Percentiles rank a stretch among this genome's conserved stretches.
These are phyloP conservation scores for Brachypodium distachyon DNA, from an alignment of 202 grass and related monocot genomes.

Conservation along the genomic window DNA sequence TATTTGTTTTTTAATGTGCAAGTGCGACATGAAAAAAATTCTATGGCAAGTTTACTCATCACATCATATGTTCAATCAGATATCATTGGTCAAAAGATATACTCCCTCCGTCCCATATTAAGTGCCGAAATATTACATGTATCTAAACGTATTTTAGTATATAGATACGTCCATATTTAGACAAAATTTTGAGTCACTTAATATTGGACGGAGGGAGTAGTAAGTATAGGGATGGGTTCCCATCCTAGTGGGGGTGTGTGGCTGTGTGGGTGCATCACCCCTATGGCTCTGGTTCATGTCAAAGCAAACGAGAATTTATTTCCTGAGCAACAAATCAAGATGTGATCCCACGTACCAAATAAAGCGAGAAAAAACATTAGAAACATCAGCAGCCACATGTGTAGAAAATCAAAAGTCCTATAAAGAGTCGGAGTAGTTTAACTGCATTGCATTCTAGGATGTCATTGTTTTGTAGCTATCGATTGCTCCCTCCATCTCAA, in stretches of 20 bases:
- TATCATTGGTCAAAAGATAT: background rate
- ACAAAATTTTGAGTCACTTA: too few relatives aligned
- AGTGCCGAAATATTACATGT: too few relatives aligned
- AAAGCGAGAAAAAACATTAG: background rate
- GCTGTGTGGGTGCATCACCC: background rate
- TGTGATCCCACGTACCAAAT: background rate
- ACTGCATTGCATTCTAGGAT: background rate
- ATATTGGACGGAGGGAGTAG: too few relatives aligned
- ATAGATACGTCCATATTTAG: too few relatives aligned
- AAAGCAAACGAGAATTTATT: background rate
- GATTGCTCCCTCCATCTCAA: too few relatives aligned
- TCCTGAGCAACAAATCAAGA: background rate
- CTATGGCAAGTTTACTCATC: background rate
- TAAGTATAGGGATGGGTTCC: background rate
- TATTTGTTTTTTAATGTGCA: background rate
- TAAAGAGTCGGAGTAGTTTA: background rate
- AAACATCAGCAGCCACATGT: background rate
- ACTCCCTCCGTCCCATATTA: too few relatives aligned
- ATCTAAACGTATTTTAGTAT: too few relatives aligned
- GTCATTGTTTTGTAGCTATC: background rate
- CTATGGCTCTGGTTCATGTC: background rate
- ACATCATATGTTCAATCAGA: background rate
- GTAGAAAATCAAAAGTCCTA: background rate
- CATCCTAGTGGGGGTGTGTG: background rate
- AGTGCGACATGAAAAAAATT: background rate